Percentiles rank a stretch among this genome's conserved stretches.
Evolutionary conservation across 768 basidiomycete genomes (phyloP).

Genomic region (Pluteus cervinus): DNA sequence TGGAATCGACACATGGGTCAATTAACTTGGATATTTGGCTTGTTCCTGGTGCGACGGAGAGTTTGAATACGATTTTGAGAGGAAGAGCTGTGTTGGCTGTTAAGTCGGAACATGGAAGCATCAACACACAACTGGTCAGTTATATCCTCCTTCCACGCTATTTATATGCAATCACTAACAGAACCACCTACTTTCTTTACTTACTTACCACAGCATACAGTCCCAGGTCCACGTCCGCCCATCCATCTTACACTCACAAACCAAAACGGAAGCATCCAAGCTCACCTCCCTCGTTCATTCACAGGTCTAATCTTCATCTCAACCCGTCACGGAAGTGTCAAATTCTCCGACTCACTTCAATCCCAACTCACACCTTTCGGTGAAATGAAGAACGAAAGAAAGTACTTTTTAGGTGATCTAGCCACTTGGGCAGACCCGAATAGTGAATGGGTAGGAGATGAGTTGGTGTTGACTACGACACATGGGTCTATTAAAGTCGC

Average conservation of each 20-base stretch:
- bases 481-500: conserved; percentile 31
- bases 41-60: conserved; percentile 9
- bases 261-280: conserved; percentile 24
- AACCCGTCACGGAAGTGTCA: conserved; percentile 24
- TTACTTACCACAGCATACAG: conserved; percentile 1
- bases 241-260: conserved; percentile 19
- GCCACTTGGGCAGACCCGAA: conserved; percentile 17
- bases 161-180: conserved; percentile 7
- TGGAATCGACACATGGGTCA: conserved; percentile 23
- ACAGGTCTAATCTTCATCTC: conserved; percentile 29
- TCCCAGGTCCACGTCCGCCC: conserved; percentile 13
- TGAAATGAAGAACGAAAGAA: conserved; percentile 22
- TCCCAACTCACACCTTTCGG: conserved; percentile 24
- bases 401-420: conserved; percentile 39
- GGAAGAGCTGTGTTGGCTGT: conserved; percentile 18
- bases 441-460: conserved; percentile 32
- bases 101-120: conserved; percentile 21
- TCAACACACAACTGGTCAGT: conserved; percentile 23
- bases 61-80: conserved; percentile 5
- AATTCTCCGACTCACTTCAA: conserved; percentile 26
- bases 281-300: conserved; percentile 36
- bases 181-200: conserved; percentile 6
- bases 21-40: conserved; percentile 18
- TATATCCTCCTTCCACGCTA: not conserved
- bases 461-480: conserved; percentile 26